Evolutionary conservation across 202 grass and related monocot species (phyloP).

Genomic region (Musa balbisiana): DNA sequence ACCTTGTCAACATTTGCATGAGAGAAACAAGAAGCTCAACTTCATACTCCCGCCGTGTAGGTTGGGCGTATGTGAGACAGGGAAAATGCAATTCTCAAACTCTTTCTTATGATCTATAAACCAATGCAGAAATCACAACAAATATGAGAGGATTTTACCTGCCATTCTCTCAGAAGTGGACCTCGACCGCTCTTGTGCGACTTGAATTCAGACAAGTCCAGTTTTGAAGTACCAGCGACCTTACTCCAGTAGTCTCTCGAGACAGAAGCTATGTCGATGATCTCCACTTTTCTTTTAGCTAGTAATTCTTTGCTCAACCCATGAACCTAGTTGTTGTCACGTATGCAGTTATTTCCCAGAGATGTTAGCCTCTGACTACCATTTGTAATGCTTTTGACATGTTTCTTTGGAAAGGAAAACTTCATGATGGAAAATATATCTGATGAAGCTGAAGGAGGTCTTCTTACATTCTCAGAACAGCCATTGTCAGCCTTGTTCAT

Average conservation of each 20-base stretch:
- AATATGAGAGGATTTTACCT: constrained; percentile 32
- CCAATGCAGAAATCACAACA: too few species aligned
- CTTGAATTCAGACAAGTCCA: constrained; percentile 60
- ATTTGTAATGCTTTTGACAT: not conserved
- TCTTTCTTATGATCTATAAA: not conserved
- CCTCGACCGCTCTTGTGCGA: constrained; percentile 58
- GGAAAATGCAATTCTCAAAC: too few species aligned
- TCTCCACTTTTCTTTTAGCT: constrained; percentile 54
- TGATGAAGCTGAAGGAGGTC: not conserved
- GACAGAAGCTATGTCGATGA: constrained; percentile 59
- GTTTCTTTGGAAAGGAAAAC: not conserved
- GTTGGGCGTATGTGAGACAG: too few species aligned
- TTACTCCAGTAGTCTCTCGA: constrained; percentile 92
- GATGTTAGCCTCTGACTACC: not conserved
- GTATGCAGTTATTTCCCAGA: constrained; percentile 3
- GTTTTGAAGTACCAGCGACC: constrained; percentile 40
- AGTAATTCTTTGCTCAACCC: constrained; percentile 49
- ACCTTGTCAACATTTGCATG: too few species aligned
- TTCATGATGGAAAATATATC: not conserved
- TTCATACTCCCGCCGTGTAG: too few species aligned
- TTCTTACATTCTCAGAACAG: constrained; percentile 69
- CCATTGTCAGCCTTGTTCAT: constrained; percentile 56
- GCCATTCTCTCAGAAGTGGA: constrained; percentile 65
- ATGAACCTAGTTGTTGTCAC: constrained; percentile 43
- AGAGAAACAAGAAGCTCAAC: too few species aligned